phyloP scores from a whole-genome alignment of 306 rosid genomes.

The Trifolium fragiferum region DNA sequence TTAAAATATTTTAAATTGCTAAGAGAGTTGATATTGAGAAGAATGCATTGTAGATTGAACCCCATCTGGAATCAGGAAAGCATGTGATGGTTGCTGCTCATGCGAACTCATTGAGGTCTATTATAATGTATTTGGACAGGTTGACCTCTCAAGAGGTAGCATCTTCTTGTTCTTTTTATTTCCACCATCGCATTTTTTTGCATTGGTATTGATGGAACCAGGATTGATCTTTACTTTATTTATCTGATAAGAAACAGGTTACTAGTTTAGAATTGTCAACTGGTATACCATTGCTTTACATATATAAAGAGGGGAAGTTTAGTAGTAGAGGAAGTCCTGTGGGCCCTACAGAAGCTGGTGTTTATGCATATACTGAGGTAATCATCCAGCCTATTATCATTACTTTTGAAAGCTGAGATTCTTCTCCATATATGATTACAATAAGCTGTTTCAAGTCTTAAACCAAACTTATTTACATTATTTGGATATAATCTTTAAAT shows the following conservation, averaged over 20 bases:
- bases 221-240: conserved; percentile 33
- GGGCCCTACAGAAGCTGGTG: conserved; percentile 86
- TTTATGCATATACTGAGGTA: conserved; percentile 92
- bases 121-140: conserved; percentile 89
- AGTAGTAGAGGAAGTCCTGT: conserved; percentile 89
- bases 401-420: not conserved
- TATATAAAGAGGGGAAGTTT: conserved; percentile 80
- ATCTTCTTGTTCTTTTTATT: conserved; percentile 18
- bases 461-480: conserved; percentile 1
- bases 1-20: conserved; percentile 24
- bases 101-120: conserved; percentile 92
- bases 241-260: conserved; percentile 57
- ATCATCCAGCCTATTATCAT: not conserved
- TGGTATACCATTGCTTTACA: conserved; percentile 94
- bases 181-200: conserved; percentile 11
- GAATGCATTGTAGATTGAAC: conserved; percentile 67
- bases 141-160: conserved; percentile 91
- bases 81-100: conserved; percentile 97
- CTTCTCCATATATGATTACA: not conserved
- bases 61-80: conserved; percentile 81
- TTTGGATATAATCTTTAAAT: not conserved
- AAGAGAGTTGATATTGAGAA: conserved; percentile 34
- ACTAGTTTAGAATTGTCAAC: conserved; percentile 80
- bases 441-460: not conserved
- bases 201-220: conserved; percentile 6